A percentile compares a stretch with the other conserved stretches of the same genome.
These are phyloP conservation scores for Aurinia saxatilis DNA, from an alignment of 345 rosid genomes.

Conservation along the genomic window DNA sequence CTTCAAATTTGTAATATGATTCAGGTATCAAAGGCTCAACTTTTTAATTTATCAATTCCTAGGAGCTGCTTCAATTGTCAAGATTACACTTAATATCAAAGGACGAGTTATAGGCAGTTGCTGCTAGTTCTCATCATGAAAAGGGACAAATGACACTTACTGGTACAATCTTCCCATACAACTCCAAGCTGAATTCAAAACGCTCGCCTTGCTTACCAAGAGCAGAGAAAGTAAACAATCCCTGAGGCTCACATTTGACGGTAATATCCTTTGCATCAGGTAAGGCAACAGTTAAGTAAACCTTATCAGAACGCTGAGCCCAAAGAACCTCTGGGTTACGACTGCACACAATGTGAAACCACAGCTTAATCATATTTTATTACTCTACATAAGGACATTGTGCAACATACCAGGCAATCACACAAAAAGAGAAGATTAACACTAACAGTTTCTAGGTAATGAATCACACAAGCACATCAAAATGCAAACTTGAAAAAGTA, in stretches of 20 bases:
- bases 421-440: no score
- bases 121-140: neutral
- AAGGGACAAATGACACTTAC: slow-evolving; percentile 21
- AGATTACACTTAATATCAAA: no score
- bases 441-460: neutral
- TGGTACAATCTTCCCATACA: slow-evolving; percentile 51
- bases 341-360: slow-evolving; percentile 28
- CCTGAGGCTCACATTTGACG: slow-evolving; percentile 67
- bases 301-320: slow-evolving; percentile 92
- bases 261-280: slow-evolving; percentile 82
- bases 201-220: slow-evolving; percentile 58
- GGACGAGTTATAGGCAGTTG: neutral
- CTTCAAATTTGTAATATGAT: neutral
- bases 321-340: slow-evolving; percentile 93
- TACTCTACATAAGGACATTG: neutral
- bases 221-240: slow-evolving; percentile 77
- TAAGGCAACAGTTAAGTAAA: slow-evolving; percentile 66
- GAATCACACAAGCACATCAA: neutral
- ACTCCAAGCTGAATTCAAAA: slow-evolving; percentile 60
- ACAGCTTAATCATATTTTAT: neutral
- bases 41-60: neutral
- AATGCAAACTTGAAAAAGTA: neutral
- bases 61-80: no score
- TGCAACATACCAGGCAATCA: no score
- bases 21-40: neutral